These are phyloP conservation scores for Lophiotrema nucula DNA, from an alignment of 495 filamentous ascomycete genomes.

Conservation along the genomic window DNA sequence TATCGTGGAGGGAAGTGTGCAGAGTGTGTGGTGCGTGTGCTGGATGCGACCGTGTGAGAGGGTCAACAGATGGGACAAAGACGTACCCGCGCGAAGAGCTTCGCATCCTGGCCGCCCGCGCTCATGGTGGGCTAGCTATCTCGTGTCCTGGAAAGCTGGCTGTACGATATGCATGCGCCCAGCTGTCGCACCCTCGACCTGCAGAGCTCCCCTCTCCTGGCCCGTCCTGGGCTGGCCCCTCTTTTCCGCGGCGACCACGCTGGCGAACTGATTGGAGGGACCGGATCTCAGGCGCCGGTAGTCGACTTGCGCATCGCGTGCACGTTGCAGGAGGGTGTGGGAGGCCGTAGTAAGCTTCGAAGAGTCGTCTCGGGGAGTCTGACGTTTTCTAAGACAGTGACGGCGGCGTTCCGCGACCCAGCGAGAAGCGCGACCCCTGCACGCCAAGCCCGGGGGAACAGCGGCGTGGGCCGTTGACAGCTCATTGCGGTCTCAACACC, in stretches of 20 bases:
- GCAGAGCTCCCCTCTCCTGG: constrained; percentile 16
- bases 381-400: not conserved
- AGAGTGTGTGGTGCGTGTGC: too few relatives aligned
- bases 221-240: constrained; percentile 20
- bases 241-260: constrained; percentile 2
- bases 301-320: not conserved
- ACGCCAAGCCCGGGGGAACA: not conserved
- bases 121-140: constrained; percentile 57
- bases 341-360: not conserved
- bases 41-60: not conserved
- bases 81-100: constrained; percentile 98
- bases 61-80: constrained; percentile 25
- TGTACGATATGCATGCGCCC: constrained; percentile 24
- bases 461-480: not conserved
- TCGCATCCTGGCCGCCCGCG: constrained; percentile 88
- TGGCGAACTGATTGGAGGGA: not conserved
- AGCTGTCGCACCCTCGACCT: constrained; percentile 10
- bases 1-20: too few relatives aligned
- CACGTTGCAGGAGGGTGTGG: not conserved
- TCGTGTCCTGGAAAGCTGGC: constrained; percentile 14
- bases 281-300: not conserved
- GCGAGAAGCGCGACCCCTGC: too few relatives aligned
- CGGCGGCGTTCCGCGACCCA: not conserved
- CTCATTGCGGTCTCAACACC: not conserved
- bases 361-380: not conserved